Conservation (phyloP, 2,329 filamentous ascomycete genomes). For the Stylonectria norvegica region DNA sequence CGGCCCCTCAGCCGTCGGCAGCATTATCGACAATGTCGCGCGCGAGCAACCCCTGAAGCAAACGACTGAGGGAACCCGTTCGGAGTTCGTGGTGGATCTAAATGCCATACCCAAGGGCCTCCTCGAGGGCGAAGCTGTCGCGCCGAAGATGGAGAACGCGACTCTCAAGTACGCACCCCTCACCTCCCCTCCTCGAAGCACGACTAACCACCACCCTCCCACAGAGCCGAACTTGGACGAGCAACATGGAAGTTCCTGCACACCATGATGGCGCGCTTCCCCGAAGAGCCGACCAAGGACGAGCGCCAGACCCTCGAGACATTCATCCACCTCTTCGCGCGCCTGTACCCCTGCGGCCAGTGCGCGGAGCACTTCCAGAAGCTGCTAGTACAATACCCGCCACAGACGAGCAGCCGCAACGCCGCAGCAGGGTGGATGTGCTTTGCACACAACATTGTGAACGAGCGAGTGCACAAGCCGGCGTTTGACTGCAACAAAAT, state of each 20-base stretch:
- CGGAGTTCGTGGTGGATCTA: constrained; percentile 38
- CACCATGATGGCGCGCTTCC: constrained; percentile 68
- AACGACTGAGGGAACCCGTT: constrained; percentile 19
- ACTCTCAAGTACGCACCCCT: constrained; percentile 62
- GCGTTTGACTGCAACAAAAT: constrained; percentile 65
- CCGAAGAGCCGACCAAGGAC: constrained; percentile 59
- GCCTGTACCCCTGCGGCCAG: constrained; percentile 69
- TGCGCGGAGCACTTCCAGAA: constrained; percentile 65
- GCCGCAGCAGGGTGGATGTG: constrained; percentile 66
- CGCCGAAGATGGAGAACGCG: constrained; percentile 77
- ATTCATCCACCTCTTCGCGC: constrained; percentile 63
- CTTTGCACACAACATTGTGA: constrained; percentile 65
- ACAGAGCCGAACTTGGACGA: constrained; percentile 61
- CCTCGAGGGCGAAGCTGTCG: constrained; percentile 67
- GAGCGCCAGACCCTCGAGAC: constrained; percentile 61
- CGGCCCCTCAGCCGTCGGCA: constrained; percentile 31
- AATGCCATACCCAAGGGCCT: constrained; percentile 44
- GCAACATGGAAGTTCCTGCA: constrained; percentile 69
- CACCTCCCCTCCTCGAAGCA: not conserved
- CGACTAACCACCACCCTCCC: constrained; percentile 1
- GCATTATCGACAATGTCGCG: constrained; percentile 18
- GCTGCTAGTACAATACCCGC: constrained; percentile 59
- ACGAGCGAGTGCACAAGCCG: constrained; percentile 59
- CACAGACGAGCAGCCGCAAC: constrained; percentile 61
- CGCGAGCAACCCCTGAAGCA: constrained; percentile 16